Conservation (phyloP, 2,329 filamentous ascomycete genomes). For the Akanthomyces uredinophilus region DNA sequence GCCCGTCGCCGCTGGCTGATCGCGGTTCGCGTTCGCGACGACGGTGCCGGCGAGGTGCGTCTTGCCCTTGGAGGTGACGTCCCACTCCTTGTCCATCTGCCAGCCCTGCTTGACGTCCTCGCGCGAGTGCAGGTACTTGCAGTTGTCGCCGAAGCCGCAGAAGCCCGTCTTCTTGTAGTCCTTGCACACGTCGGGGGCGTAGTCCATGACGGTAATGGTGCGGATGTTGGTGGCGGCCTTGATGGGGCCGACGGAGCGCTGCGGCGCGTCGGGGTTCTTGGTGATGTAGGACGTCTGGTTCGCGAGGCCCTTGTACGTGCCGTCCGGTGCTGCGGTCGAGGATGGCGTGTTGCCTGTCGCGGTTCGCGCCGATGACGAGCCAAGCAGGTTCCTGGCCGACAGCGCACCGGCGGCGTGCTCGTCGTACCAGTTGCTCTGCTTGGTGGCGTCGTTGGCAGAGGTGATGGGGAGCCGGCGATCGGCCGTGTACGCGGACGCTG, state of each 20-base stretch:
- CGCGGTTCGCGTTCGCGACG: slow-evolving; percentile 54
- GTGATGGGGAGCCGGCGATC: slow-evolving; percentile 59
- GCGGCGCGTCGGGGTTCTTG: slow-evolving; percentile 71
- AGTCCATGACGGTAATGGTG: slow-evolving; percentile 86
- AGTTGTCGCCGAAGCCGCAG: slow-evolving; percentile 56
- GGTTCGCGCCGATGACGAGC: slow-evolving; percentile 29
- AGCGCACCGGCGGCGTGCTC: slow-evolving; percentile 51
- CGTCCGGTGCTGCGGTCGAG: slow-evolving; percentile 42
- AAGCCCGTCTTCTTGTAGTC: slow-evolving; percentile 77
- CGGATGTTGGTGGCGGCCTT: slow-evolving; percentile 87
- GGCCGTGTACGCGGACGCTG: slow-evolving; percentile 52
- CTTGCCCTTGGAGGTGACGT: slow-evolving; percentile 70
- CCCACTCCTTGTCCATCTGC: slow-evolving; percentile 95
- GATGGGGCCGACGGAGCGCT: slow-evolving; percentile 71
- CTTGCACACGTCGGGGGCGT: slow-evolving; percentile 89
- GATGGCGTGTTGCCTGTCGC: slow-evolving; percentile 25
- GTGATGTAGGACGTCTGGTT: slow-evolving; percentile 71
- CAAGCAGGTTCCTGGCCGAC: slow-evolving; percentile 51
- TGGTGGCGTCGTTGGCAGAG: slow-evolving; percentile 80
- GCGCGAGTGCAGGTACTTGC: slow-evolving; percentile 73
- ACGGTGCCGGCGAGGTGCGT: slow-evolving; percentile 57
- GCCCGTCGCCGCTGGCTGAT: slow-evolving; percentile 28
- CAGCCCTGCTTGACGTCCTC: slow-evolving; percentile 86
- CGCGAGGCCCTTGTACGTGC: slow-evolving; percentile 71
- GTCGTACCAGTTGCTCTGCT: slow-evolving; percentile 84